Conservation (phyloP, 768 basidiomycete genomes). For the Collybiopsis luxurians region DNA sequence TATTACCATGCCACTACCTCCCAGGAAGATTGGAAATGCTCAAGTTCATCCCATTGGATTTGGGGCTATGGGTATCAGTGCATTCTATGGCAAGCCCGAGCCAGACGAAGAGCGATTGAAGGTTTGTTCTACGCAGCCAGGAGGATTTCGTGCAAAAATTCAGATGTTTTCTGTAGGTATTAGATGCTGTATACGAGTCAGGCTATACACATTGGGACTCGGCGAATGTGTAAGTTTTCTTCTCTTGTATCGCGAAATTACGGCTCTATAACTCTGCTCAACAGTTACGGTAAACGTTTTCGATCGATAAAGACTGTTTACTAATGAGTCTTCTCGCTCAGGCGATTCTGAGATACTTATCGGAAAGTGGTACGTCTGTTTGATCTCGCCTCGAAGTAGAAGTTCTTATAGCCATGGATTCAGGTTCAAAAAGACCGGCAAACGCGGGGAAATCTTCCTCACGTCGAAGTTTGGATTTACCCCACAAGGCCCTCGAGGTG, state of each 20-base stretch:
- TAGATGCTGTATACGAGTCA: slow-evolving; percentile 32
- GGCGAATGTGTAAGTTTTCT: slow-evolving; percentile 41
- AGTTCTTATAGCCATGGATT: not conserved
- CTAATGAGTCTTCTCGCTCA: no score
- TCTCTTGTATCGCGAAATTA: no score
- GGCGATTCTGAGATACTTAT: slow-evolving; percentile 39
- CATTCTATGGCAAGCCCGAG: slow-evolving; percentile 13
- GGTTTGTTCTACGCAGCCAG: not conserved
- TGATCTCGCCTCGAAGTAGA: not conserved
- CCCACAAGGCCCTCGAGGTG: not conserved
- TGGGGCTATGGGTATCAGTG: slow-evolving; percentile 29
- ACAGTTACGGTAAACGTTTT: no score
- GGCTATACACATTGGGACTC: slow-evolving; percentile 39
- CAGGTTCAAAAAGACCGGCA: slow-evolving; percentile 52
- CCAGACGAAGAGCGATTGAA: slow-evolving; percentile 19
- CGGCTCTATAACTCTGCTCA: no score
- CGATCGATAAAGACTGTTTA: no score
- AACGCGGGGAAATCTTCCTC: slow-evolving; percentile 53
- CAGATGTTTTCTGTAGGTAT: slow-evolving; percentile 18
- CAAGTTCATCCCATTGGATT: slow-evolving; percentile 25
- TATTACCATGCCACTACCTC: not conserved
- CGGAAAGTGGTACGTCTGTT: slow-evolving; percentile 37
- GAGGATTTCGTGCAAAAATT: not conserved
- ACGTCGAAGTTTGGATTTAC: slow-evolving; percentile 48
- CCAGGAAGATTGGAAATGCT: slow-evolving; percentile 17